Conservation (phyloP, 805 yeast genomes). For the Myxozyma neglecta region DNA sequence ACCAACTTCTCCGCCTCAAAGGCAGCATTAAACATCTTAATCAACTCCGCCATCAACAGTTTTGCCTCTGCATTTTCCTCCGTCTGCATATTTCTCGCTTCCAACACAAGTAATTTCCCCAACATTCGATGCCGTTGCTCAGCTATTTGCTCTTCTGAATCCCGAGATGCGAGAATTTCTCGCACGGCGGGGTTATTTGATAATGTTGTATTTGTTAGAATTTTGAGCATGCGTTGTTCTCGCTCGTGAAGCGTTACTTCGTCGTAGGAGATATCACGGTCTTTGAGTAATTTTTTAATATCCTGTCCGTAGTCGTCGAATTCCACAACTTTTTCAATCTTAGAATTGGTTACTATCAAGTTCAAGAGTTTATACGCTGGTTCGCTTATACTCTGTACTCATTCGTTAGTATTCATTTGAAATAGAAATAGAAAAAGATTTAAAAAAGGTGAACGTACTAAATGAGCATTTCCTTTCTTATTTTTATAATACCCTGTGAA, state of each 20-base stretch:
- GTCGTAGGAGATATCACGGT: neutral
- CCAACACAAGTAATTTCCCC: neutral
- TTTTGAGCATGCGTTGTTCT: neutral
- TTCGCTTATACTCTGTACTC: neutral
- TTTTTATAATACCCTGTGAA: neutral
- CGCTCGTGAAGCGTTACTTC: neutral
- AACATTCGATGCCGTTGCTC: too few species aligned
- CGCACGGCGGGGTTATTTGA: too few species aligned
- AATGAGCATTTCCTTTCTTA: neutral
- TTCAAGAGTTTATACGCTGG: neutral
- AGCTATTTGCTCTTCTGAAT: too few species aligned
- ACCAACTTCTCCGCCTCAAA: neutral
- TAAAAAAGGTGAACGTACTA: too few species aligned
- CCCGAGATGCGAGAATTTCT: too few species aligned
- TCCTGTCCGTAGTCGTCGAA: neutral
- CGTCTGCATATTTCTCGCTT: neutral
- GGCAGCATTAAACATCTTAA: neutral
- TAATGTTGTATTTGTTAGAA: too few species aligned
- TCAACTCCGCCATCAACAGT: neutral
- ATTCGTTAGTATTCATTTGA: too few species aligned
- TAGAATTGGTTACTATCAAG: neutral
- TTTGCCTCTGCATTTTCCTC: neutral
- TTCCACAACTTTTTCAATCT: neutral
- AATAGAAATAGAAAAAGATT: too few species aligned
- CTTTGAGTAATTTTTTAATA: neutral